phyloP scores from a whole-genome alignment of 805 yeast species.

The Wickerhamomyces chambardii region DNA sequence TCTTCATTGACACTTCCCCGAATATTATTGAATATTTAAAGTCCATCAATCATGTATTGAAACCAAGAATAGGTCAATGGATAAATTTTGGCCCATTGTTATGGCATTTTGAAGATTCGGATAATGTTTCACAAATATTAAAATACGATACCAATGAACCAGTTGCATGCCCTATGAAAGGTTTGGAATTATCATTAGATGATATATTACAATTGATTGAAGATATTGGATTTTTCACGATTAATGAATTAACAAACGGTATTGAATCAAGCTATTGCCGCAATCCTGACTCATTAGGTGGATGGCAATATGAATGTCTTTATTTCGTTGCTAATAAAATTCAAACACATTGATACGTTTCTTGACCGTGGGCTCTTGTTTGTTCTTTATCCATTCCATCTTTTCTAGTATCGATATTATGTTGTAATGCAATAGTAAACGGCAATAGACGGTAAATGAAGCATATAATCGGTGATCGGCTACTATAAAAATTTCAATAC shows the following conservation, averaged over 20 bases:
- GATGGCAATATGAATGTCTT: conserved; percentile 52
- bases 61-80: conserved; percentile 39
- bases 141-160: conserved; percentile 14
- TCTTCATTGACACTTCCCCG: conserved; percentile 56
- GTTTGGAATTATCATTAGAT: conserved; percentile 50
- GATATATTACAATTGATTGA: conserved; percentile 40
- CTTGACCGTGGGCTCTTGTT: too few relatives aligned
- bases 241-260: conserved; percentile 32
- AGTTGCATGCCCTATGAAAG: conserved; percentile 30
- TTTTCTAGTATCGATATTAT: too few relatives aligned
- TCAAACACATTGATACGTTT: neutral
- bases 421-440: too few relatives aligned
- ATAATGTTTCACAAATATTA: conserved; percentile 15
- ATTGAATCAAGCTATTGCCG: conserved; percentile 45
- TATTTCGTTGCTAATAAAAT: conserved; percentile 52
- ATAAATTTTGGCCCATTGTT: conserved; percentile 59
- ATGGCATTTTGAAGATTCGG: conserved; percentile 63
- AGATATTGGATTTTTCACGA: conserved; percentile 37
- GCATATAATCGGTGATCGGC: neutral
- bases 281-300: conserved; percentile 40
- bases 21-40: conserved; percentile 49
- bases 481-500: too few relatives aligned
- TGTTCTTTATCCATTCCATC: too few relatives aligned
- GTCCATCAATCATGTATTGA: conserved; percentile 36
- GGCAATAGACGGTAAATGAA: neutral